Base-by-base conservation (phyloP, 345 rosid species). In the Salix koriyanagi region DNA sequence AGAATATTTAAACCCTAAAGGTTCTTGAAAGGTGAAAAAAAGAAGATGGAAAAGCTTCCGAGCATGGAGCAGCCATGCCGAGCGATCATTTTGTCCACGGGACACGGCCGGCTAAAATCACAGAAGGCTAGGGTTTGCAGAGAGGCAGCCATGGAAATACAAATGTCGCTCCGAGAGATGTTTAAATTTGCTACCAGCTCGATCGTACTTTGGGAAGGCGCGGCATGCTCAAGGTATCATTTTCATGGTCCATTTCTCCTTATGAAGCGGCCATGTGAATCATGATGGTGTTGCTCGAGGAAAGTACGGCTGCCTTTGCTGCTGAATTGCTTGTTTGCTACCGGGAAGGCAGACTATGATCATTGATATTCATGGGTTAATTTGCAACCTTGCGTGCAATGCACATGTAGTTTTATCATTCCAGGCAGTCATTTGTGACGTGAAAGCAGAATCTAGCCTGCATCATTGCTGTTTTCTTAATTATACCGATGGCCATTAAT, bases 71-170 rank as follows among this genome's bases (percentile, higher is more conserved):
- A 73, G 72, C 61, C 74, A 75, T 76, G 79, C 72, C 69, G 76
- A 37, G 78, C 76, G 82, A 89, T 89, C 86, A 89, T 89, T 80
- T 77, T 85, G 91, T 86, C 92, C 76, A 41, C 39, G 70, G 37
- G 52, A 80, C 78, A 70, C 69, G 77, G 65, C 60, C 82, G 79
- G 82, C 78, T 52, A 74, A 65, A 48, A 67, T 58, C 44, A 74
- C 52, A 18, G 74, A 76, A 58, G 48, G 30, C 2, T 1, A 26
- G 2, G 60, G 46, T 65, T 70, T 71, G 37, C 72, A 60, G 50
- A 83, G 64, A 71, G 75, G 72, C 79, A 75, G 15, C 44, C 70
- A 65, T 80, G 65, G 79, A 76, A 77, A 71, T 36, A 28, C 21
- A 52, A 5, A 52, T 77, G 80, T 83, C 70, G 61, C 50, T 60